phyloP scores from a whole-genome alignment of 306 rosid genomes.

The Mimosa pudica region DNA sequence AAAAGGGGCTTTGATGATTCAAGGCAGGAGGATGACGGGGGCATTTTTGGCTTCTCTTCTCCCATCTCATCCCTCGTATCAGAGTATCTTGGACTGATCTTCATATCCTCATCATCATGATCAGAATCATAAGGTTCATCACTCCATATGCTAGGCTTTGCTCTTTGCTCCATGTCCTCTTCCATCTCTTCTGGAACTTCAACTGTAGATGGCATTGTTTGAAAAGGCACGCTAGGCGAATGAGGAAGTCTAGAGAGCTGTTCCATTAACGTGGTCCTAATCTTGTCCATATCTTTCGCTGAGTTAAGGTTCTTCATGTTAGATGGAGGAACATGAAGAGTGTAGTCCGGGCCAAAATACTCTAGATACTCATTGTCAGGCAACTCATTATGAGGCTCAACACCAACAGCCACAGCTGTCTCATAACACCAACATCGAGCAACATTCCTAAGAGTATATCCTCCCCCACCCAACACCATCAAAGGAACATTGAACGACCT shows the following conservation, averaged over 20 bases:
- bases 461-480: conserved; percentile 94
- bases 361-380: conserved; percentile 86
- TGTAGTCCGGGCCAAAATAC: conserved; percentile 91
- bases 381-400: conserved; percentile 85
- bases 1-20: no score
- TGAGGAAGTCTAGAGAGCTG: conserved; percentile 77
- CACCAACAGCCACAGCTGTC: conserved; percentile 96
- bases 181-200: conserved; percentile 80
- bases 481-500: conserved; percentile 86
- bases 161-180: conserved; percentile 72
- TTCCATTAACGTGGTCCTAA: conserved; percentile 67
- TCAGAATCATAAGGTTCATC: conserved; percentile 85
- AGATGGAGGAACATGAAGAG: conserved; percentile 72
- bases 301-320: conserved; percentile 84
- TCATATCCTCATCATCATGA: conserved; percentile 63
- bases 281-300: conserved; percentile 79
- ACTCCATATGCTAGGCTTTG: conserved; percentile 76
- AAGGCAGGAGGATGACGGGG: no score
- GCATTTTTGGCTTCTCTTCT: no score
- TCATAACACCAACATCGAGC: conserved; percentile 99
- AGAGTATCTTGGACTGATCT: conserved; percentile 35
- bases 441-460: conserved; percentile 86
- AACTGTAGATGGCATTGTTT: conserved; percentile 57
- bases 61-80: conserved; percentile 32
- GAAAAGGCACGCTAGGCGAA: conserved; percentile 86